Base-by-base conservation (phyloP, 495 filamentous ascomycete species). In the Talaromyces nanjingensis region DNA sequence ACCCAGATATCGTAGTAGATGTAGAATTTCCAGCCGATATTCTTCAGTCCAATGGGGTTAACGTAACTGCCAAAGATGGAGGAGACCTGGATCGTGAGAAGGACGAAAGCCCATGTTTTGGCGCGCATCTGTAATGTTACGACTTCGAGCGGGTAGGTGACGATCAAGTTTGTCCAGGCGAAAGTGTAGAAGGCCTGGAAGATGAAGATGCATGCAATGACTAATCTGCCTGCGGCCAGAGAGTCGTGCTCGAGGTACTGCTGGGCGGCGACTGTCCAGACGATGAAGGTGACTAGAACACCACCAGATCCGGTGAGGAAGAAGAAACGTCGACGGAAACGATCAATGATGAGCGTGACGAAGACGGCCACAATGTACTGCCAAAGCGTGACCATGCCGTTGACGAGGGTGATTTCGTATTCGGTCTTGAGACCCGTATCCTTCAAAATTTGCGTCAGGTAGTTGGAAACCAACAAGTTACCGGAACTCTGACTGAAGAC, bases 401-500 rank as follows among this genome's bases (percentile, higher is more conserved):
- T 69, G 49, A 72, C 22, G 20, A 69, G 68, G 1, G 80, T 81
- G 68, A 78, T 78, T 62, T 75, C 72, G 55, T 78, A 80, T 8
- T 76, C 65, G 59, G 79, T 73, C 6, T 63, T 76, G 60, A 86
- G 69, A 47, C 86, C 85, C 60, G 83, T 83, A n/a, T 76, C 77
- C 53, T 82, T 76, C 69, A 86, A 80, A 49, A 88, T 77, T 58
- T 73, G 71, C 57, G 69, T 75, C 33, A 83, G 68, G 65, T 86
- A 88, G 76, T 87, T 86, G 54, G 83, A 86, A 69, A 88, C 81
- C 34, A 89, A 79, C 62, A 81, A 81, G 67, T 88, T 88, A 31
- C 86, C 86, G 53, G 82, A 84, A 81, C 84, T 88, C 74, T 89
- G 86, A 14, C 82, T 85, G 66, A 85, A 80, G 33, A 88, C 83